Conservation (phyloP, 345 rosid genomes). For the Sonneratia alba region DNA sequence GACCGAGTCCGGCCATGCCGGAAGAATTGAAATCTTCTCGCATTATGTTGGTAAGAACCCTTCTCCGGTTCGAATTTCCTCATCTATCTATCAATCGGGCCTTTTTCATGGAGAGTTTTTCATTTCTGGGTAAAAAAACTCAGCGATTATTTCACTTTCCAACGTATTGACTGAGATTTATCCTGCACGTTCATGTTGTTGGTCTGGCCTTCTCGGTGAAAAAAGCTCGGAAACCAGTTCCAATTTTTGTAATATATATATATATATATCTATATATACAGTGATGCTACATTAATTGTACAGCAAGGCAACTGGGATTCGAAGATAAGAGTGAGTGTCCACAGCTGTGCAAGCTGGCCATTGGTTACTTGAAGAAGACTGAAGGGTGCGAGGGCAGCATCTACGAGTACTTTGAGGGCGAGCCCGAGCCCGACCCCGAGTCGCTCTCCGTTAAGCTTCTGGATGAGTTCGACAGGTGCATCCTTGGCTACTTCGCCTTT, state of each 20-base stretch:
- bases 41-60: conserved; percentile 54
- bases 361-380: conserved; percentile 42
- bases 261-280: too few relatives aligned
- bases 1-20: conserved; percentile 46
- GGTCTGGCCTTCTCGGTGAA: too few relatives aligned
- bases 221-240: too few relatives aligned
- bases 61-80: too few relatives aligned
- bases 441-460: conserved; percentile 49
- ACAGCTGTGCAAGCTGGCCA: conserved; percentile 54
- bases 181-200: too few relatives aligned
- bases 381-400: conserved; percentile 52
- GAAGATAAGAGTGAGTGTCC: conserved; percentile 59
- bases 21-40: conserved; percentile 63
- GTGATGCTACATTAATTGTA: background rate
- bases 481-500: conserved; percentile 74
- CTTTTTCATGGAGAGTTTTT: too few relatives aligned
- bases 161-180: too few relatives aligned
- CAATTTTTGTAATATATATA: too few relatives aligned
- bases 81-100: too few relatives aligned
- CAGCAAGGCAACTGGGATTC: conserved; percentile 84
- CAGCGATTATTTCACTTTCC: too few relatives aligned
- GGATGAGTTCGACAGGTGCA: conserved; percentile 76
- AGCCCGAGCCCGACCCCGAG: conserved; percentile 43
- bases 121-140: too few relatives aligned
- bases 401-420: conserved; percentile 38